Base-by-base conservation (phyloP, 495 filamentous ascomycete species). In the Hypoxylon subgilvum region DNA sequence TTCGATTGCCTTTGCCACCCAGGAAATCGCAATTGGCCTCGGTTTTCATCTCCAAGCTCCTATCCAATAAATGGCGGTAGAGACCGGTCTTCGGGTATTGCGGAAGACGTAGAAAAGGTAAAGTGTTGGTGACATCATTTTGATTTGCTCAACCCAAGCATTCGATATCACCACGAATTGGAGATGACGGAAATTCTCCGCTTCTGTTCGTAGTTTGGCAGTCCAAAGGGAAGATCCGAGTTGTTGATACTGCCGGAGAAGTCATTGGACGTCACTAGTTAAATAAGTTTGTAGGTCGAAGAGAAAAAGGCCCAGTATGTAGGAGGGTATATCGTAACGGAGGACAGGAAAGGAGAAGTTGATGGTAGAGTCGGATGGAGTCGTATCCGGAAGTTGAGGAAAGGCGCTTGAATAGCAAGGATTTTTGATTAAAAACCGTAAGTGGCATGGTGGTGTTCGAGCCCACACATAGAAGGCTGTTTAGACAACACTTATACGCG, bases 11-110 rank as follows among this genome's bases (percentile, higher is more conserved):
- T n/a, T n/a, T n/a, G n/a, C n/a, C n/a, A n/a, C n/a, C n/a, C n/a
- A n/a, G n/a, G n/a, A 28, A 23, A 35, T 39, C 31, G 27, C 42
- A 32, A 28, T 14, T 40, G 36, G 50, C 28, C n/a, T 45, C 25
- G 30, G 52, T 62, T 52, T 62, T 46, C 58, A 62, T 62, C 58
- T 62, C 52, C 58, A 62, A 62, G 21, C 34, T 52, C 34, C 45
- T 35, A 51, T 62, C 58, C 51, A 62, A 51, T 56, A 51, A 56
- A 62, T 56, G 58, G 58, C 58, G 51, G 52, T 62, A 62, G 58
- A 62, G 51, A 62, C 45, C 52, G 58, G 57, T 47, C 18, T 46
- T 50, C 27, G 40, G 32, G 19, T 40, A 46, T 55, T 22, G 14
- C 14, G 38, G 25, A 18, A 52, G 41, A 28, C 40, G 56, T 45